phyloP scores from a whole-genome alignment of 2,329 filamentous ascomycete species.

The Ceratocystis diversiconidia region DNA sequence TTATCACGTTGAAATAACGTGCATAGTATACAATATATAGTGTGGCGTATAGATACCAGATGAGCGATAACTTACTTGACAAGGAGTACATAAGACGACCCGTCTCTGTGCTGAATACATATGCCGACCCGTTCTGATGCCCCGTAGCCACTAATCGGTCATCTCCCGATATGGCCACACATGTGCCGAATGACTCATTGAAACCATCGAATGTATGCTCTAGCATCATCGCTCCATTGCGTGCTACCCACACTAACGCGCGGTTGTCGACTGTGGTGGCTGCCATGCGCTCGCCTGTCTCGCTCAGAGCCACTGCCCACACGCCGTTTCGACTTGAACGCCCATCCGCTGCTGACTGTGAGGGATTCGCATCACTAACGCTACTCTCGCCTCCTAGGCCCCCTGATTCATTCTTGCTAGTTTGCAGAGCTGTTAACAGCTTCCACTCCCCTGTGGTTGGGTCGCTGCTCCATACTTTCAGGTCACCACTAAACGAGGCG shows the following conservation, averaged over 20 bases:
- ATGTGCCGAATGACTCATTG: constrained; percentile 74
- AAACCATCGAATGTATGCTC: constrained; percentile 54
- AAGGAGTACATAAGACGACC: constrained; percentile 75
- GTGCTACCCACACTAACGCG: constrained; percentile 13
- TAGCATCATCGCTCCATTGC: constrained; percentile 71
- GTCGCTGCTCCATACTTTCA: constrained; percentile 63
- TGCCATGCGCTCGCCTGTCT: constrained; percentile 73
- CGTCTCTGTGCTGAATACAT: constrained; percentile 88
- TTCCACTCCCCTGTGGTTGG: constrained; percentile 40
- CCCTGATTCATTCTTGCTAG: constrained; percentile 28
- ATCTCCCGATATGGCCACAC: constrained; percentile 66
- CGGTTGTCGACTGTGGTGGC: constrained; percentile 51
- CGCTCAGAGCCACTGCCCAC: constrained; percentile 79
- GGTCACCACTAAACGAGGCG: constrained; percentile 76
- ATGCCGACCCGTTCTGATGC: constrained; percentile 81
- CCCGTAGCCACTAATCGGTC: constrained; percentile 80
- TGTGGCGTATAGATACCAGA: background rate
- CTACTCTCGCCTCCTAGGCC: constrained; percentile 22
- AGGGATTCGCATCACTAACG: constrained; percentile 23
- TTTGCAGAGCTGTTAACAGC: constrained; percentile 25
- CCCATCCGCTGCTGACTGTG: background rate
- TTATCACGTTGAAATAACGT: background rate
- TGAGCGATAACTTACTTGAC: constrained; percentile 39
- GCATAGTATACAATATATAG: background rate
- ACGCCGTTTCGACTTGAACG: constrained; percentile 40